Evolutionary conservation across 108 stramenopile species (phyloP).

Genomic region (Fragilariopsis cylindrus): DNA sequence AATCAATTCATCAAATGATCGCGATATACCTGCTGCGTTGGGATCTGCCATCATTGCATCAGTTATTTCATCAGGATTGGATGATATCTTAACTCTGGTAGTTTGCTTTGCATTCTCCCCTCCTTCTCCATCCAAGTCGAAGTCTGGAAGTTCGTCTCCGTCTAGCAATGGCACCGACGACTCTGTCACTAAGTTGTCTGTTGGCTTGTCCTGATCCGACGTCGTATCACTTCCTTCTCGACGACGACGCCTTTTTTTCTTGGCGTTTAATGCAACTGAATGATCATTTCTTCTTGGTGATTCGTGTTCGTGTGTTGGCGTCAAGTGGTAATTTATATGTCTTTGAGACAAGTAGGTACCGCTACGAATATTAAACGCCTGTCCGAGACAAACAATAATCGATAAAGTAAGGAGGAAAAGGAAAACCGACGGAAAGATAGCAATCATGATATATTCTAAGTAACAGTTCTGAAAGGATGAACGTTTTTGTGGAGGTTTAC

Average conservation of each 20-base stretch:
- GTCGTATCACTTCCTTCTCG: not conserved
- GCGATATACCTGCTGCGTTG: slow-evolving; percentile 2
- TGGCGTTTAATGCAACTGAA: slow-evolving; percentile 10
- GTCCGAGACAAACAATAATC: not conserved
- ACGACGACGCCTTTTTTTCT: slow-evolving; percentile 44
- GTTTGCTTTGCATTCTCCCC: slow-evolving; percentile 35
- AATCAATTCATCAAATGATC: slow-evolving; percentile 47
- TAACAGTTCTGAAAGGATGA: no score
- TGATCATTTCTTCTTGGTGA: not conserved
- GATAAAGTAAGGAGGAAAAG: not conserved
- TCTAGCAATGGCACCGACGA: slow-evolving; percentile 4
- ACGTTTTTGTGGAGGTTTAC: no score
- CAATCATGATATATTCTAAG: no score
- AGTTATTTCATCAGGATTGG: slow-evolving; percentile 29
- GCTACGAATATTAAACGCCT: not conserved
- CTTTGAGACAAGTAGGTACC: not conserved
- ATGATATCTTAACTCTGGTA: not conserved
- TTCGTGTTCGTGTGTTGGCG: not conserved
- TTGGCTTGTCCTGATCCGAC: not conserved
- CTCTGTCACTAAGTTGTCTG: not conserved
- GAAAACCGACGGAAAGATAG: not conserved
- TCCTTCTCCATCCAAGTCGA: slow-evolving; percentile 59
- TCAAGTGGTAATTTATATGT: not conserved
- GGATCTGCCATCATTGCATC: slow-evolving; percentile 39
- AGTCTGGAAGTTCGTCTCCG: slow-evolving; percentile 64